Conservation (phyloP, 1,139 yeast species). For the Kurtzmaniella quercitrusa region DNA sequence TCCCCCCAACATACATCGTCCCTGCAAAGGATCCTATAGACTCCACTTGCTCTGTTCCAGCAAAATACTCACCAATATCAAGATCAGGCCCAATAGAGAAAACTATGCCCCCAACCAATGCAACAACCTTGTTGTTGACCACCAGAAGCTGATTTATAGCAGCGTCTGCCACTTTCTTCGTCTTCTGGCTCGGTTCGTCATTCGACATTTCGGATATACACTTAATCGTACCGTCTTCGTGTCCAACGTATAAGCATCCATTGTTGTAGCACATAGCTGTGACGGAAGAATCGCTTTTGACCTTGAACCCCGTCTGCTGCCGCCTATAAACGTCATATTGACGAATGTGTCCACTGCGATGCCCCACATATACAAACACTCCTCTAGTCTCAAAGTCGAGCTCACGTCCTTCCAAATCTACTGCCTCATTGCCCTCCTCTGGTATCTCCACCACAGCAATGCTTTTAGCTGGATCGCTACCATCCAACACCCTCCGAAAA, state of each 20-base stretch:
- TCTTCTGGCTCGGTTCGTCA: neutral
- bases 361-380: conserved; percentile 33
- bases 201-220: neutral
- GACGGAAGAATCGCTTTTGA: conserved; percentile 5
- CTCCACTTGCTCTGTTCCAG: conserved; percentile 2
- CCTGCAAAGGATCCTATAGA: neutral
- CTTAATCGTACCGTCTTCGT: conserved; percentile 16
- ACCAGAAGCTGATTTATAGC: neutral
- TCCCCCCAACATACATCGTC: conserved; percentile 2
- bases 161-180: conserved; percentile 3
- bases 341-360: conserved; percentile 40
- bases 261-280: conserved; percentile 13
- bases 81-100: neutral
- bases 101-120: conserved; percentile 1
- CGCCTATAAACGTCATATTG: conserved; percentile 20
- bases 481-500: conserved; percentile 29
- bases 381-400: conserved; percentile 37
- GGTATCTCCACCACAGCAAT: conserved; percentile 11
- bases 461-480: conserved; percentile 27
- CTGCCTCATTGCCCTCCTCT: conserved; percentile 6
- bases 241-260: conserved; percentile 20
- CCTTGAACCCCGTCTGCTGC: conserved; percentile 10
- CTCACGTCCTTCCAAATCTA: neutral
- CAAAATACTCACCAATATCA: neutral
- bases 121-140: neutral